Base-by-base conservation (phyloP, 176 grass and related monocot genomes). In the Avena eriantha region DNA sequence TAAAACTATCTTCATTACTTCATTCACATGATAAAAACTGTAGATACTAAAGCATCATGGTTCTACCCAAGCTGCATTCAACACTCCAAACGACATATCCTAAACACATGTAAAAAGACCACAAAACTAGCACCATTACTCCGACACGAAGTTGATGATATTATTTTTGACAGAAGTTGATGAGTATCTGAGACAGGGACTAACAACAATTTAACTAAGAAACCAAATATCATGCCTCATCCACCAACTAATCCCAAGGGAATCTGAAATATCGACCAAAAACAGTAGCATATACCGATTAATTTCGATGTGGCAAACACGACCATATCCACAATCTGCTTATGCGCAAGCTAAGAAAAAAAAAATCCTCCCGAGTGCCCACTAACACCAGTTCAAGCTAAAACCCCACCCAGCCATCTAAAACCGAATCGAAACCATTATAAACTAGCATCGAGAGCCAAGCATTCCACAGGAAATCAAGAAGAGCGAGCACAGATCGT, bases 381-480 rank as follows among this genome's bases (percentile, higher is more conserved):
- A 13, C 17, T 45, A 74, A 74, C 5, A 73, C 31, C 8, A 24
- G 13, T 9, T 69, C 45, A 47, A 10, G 45, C 35, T 72, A 45
- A 69, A 69, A 51, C 45, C 71, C 4, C 77, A 74, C n/a, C 14
- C 17, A 65, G 13, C 3, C 24, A 76, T 53, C 48, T 76, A 34
- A 76, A n/a, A 81, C 48, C 77, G 68, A 56, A 56, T 65, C 29
- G 5, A 83, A 55, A 74, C 54, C 43, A 47, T 17, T 46, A 10
- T 7, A 15, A 81, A 49, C 5, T 35, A 67, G 3, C 18, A 85
- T 6, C 48, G 13, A 21, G 53, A 76, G 12, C 13, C 67, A 82
- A 76, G 29, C 45, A 8, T 24, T 43, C 39, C 9, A 24, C 18
- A 31, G 26, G 19, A 76, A 35, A 16, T 13, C 3, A 10, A 5